Conservation (phyloP, 1,139 yeast genomes). For the Geotrichum europaeum region DNA sequence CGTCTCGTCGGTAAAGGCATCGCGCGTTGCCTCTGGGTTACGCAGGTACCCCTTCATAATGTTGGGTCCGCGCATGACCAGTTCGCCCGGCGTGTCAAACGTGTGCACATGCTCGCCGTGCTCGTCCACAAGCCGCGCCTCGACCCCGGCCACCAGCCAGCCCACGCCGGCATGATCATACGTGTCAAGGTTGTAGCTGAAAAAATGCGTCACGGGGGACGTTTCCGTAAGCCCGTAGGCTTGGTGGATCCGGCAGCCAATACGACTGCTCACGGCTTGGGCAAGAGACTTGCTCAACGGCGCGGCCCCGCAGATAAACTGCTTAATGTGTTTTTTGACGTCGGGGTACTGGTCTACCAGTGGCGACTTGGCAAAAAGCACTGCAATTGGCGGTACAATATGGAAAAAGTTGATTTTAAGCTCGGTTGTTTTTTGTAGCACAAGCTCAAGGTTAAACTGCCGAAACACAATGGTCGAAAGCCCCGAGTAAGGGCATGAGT, state of each 20-base stretch:
- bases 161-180: constrained; percentile 43
- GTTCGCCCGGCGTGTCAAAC: constrained; percentile 53
- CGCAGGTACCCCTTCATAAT: constrained; percentile 56
- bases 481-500: constrained; percentile 25
- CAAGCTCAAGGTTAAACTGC: constrained; percentile 32
- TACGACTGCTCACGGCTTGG: constrained; percentile 24
- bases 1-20: constrained; percentile 46
- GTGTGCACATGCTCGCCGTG: constrained; percentile 49
- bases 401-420: constrained; percentile 28
- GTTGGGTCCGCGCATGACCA: constrained; percentile 66
- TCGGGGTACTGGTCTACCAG: constrained; percentile 31
- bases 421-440: constrained; percentile 28
- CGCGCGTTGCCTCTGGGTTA: constrained; percentile 48
- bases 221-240: constrained; percentile 71
- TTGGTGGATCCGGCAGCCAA: constrained; percentile 37
- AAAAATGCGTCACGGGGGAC: constrained; percentile 32
- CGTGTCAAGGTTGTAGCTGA: constrained; percentile 18
- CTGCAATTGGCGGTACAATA: constrained; percentile 38
- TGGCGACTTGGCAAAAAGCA: constrained; percentile 36
- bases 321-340: constrained; percentile 23
- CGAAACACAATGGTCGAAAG: constrained; percentile 30
- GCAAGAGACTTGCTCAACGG: constrained; percentile 33
- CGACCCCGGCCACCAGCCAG: constrained; percentile 37
- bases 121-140: constrained; percentile 41
- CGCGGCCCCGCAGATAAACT: constrained; percentile 37